Base-by-base conservation (phyloP, 139 green algal genomes). In the Micractinium sp. region DNA sequence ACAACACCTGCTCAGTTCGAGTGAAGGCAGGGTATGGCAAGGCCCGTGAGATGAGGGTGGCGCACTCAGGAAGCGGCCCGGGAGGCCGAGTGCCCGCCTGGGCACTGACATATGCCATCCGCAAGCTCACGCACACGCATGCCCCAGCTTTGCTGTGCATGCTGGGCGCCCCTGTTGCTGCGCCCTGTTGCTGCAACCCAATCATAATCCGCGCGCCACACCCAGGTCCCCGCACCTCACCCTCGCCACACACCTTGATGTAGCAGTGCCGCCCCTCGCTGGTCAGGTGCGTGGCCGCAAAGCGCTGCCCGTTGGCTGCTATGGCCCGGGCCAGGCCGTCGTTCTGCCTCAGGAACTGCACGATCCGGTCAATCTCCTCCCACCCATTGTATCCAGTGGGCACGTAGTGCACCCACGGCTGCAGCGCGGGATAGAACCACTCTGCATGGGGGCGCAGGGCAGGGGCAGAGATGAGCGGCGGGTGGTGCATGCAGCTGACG, bases 321-420 rank as follows among this genome's bases (percentile, higher is more conserved):
- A 82, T 53, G 22, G 31, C 4, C 27, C 38, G 22, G 2, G 76
- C 76, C 22, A 82, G 36, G 1, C 61, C 31, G 76, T 82, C 76
- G 38, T 82, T 20, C 35, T 61, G 16, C 76, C 76, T 35, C 76
- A 82, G 22, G 23, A 82, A 82, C 76, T 82, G 76, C 76, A 82
- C 74, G 12, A 80, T 38, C 33, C 74, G 63, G 63, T 27, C 22
- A 27, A 71, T 27, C 29, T 76, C 69, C 16, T 76, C 69, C 13
- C 13, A 16, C 20, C 69, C 69, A 22, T 82, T 84, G 25, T 41
- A 35, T 2, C 79, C 79, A 27, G 41, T 67, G 47, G 79, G 79
- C 38, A 84, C 47, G 29, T 71, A 84, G 47, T 84, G 79, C 79
- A 84, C 79, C 29, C 41, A 84, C 23, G 41, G 79, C 47, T 69